These are phyloP conservation scores for Lepiota brunneoincarnata DNA, from an alignment of 768 basidiomycete genomes.

Conservation along the genomic window DNA sequence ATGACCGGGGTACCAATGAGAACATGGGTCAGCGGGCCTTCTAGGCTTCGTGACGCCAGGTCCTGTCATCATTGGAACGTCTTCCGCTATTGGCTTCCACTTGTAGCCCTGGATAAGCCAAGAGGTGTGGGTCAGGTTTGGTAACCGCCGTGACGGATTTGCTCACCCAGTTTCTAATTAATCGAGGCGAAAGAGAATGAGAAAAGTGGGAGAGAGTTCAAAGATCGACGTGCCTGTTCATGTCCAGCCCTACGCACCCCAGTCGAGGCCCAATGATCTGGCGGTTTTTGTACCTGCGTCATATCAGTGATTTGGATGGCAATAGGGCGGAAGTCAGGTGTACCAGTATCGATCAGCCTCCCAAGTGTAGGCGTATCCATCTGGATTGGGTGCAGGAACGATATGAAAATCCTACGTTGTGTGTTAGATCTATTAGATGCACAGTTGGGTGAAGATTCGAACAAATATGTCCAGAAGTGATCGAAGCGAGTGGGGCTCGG, in stretches of 20 bases:
- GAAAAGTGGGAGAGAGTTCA: not conserved
- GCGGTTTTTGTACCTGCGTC: conserved; percentile 65
- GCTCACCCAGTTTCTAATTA: conserved; percentile 54
- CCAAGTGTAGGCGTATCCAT: conserved; percentile 78
- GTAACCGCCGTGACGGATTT: conserved; percentile 21
- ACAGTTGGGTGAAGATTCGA: conserved; percentile 18
- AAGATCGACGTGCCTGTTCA: conserved; percentile 38
- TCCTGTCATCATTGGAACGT: conserved; percentile 22
- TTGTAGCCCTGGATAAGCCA: conserved; percentile 57
- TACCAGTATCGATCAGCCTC: conserved; percentile 64
- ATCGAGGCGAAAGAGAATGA: not conserved
- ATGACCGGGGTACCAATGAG: conserved; percentile 73
- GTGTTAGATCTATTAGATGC: not conserved
- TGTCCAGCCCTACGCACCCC: conserved; percentile 70
- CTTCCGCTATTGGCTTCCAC: conserved; percentile 46
- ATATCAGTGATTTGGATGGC: not conserved
- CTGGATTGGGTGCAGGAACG: conserved; percentile 65
- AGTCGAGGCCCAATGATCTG: conserved; percentile 45
- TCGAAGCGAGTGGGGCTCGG: conserved; percentile 44
- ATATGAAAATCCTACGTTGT: conserved; percentile 57
- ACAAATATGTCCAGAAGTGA: conserved; percentile 54
- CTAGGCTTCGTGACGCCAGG: conserved; percentile 19
- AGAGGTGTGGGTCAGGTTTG: not conserved
- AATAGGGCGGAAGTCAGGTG: conserved; percentile 14
- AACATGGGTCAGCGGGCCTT: conserved; percentile 53